A percentile compares a stretch with the other conserved stretches of the same genome.
phyloP scores from a whole-genome alignment of 306 rosid genomes.

The Glycine latifolia region DNA sequence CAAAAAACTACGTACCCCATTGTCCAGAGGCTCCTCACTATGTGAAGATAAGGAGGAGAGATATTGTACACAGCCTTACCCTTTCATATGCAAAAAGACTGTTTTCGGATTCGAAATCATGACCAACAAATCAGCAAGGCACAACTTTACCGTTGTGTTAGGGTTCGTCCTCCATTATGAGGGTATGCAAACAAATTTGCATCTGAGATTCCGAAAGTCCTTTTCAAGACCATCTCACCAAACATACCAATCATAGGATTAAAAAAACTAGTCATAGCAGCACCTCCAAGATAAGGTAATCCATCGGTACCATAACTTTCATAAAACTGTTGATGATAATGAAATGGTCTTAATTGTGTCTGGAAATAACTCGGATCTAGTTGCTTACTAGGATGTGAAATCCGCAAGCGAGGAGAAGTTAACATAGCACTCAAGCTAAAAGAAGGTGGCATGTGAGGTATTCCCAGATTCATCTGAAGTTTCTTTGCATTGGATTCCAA shows the following conservation, averaged over 20 bases:
- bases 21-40: no score
- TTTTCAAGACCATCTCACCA: slow-evolving; percentile 74
- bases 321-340: slow-evolving; percentile 58
- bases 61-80: no score
- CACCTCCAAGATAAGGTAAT: slow-evolving; percentile 62
- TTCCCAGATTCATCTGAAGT: slow-evolving; percentile 55
- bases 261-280: slow-evolving; percentile 60
- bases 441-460: slow-evolving; percentile 81
- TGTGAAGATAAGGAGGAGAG: no score
- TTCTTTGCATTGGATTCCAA: slow-evolving; percentile 62
- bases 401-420: slow-evolving; percentile 47
- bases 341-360: slow-evolving; percentile 56
- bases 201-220: slow-evolving; percentile 70
- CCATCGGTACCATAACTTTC: slow-evolving; percentile 58
- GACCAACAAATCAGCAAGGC: no score
- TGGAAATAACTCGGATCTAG: slow-evolving; percentile 61
- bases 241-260: slow-evolving; percentile 78
- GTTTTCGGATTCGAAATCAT: no score
- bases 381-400: slow-evolving; percentile 48
- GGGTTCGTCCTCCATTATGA: slow-evolving; percentile 10
- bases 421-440: slow-evolving; percentile 48
- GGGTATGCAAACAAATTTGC: slow-evolving; percentile 61
- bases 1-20: no score
- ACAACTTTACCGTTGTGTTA: no score
- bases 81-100: no score